Conservation (phyloP, 163 green algal genomes). For the Scenedesmus sp. region DNA sequence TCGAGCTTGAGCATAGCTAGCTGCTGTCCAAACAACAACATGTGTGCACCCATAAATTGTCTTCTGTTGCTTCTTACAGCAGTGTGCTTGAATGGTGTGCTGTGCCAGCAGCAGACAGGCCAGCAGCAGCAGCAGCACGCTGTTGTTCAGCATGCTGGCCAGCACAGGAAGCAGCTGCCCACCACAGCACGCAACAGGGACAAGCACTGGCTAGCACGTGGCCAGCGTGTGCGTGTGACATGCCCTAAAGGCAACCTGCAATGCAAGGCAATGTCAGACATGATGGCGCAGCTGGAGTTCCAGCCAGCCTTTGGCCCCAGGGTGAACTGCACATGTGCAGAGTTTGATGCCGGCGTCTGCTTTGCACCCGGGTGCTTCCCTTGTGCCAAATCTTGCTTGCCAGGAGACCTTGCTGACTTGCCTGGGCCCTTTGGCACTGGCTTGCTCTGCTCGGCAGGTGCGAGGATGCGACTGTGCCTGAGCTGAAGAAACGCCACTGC, state of each 20-base stretch:
- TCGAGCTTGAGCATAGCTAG: no score
- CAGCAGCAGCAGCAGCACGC: neutral
- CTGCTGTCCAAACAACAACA: neutral
- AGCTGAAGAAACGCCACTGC: no score
- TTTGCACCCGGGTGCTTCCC: neutral
- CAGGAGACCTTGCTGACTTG: neutral
- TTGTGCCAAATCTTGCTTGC: neutral
- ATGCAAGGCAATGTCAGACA: neutral
- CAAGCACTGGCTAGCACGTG: neutral
- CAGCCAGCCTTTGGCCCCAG: neutral
- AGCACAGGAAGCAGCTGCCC: neutral
- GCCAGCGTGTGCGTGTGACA: neutral
- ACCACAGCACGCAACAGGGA: neutral
- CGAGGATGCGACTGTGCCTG: no score
- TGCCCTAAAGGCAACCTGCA: conserved; percentile 3
- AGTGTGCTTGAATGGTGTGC: neutral
- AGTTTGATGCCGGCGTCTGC: neutral
- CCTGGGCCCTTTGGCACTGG: neutral
- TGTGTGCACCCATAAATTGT: neutral
- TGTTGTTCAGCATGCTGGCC: neutral
- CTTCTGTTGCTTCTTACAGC: neutral
- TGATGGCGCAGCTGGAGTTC: neutral
- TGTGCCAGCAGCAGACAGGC: neutral
- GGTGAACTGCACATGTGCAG: neutral
- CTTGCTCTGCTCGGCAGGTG: neutral